Percentiles rank a stretch among this genome's conserved stretches.
Conservation (phyloP, 1,139 yeast species). For the Magnusiomyces suaveolens region DNA sequence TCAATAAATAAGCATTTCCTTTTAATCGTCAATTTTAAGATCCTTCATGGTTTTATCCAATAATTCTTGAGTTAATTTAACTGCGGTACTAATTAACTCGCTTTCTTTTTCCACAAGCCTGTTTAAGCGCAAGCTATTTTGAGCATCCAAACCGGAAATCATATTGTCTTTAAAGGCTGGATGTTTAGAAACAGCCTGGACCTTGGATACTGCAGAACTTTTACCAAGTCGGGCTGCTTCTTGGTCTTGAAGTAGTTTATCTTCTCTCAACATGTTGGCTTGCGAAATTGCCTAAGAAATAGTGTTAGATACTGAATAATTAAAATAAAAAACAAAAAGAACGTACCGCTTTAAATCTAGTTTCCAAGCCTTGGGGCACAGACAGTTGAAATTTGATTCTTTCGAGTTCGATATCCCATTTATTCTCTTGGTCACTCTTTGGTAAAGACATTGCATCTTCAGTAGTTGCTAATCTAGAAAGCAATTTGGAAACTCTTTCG, state of each 20-base stretch:
- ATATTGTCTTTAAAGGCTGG: background rate
- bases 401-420: slow-evolving; percentile 40
- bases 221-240: background rate
- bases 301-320: background rate
- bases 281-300: slow-evolving; percentile 1
- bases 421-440: slow-evolving; percentile 35
- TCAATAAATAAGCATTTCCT: background rate
- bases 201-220: background rate
- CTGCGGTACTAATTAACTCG: background rate
- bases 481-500: slow-evolving; percentile 30
- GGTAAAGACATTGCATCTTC: slow-evolving; percentile 23
- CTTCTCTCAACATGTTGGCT: background rate
- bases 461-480: slow-evolving; percentile 23
- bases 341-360: slow-evolving; percentile 15
- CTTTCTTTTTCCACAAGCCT: background rate
- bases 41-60: background rate
- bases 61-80: background rate
- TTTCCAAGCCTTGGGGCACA: slow-evolving; percentile 19
- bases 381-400: slow-evolving; percentile 21
- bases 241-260: background rate
- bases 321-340: background rate
- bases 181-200: background rate
- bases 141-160: background rate
- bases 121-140: background rate
- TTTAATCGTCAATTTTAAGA: background rate